These are phyloP conservation scores for Geosmithia putterillii DNA, from an alignment of 2,329 filamentous ascomycete species.

Conservation along the genomic window DNA sequence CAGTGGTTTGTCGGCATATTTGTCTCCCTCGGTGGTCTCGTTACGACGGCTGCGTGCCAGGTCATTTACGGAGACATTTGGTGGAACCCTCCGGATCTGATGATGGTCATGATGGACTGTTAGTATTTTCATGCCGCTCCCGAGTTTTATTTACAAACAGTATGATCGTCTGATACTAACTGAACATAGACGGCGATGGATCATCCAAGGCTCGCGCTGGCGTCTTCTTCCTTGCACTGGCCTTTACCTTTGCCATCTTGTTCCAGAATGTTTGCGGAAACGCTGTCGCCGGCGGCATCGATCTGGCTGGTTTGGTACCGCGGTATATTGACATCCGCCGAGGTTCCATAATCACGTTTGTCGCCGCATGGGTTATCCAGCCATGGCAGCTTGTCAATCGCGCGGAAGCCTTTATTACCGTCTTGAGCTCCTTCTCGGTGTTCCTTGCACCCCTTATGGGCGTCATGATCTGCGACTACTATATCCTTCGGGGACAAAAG, in stretches of 20 bases:
- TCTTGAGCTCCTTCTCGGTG: constrained; percentile 14
- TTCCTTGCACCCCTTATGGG: constrained; percentile 15
- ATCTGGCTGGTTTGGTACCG: constrained; percentile 14
- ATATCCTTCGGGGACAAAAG: constrained; percentile 16
- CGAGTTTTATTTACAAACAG: background rate
- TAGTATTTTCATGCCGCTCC: constrained; percentile 1
- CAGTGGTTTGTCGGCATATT: constrained; percentile 15
- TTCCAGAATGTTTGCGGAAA: constrained; percentile 16
- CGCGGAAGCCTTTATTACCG: constrained; percentile 12
- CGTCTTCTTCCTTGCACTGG: constrained; percentile 13
- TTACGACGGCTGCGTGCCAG: constrained; percentile 14
- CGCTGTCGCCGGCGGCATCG: constrained; percentile 14
- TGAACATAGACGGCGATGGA: constrained; percentile 5
- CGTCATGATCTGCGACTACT: constrained; percentile 17
- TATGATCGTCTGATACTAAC: no score
- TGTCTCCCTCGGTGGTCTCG: constrained; percentile 11
- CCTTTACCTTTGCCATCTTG: constrained; percentile 14
- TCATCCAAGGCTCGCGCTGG: constrained; percentile 10
- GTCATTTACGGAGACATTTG: constrained; percentile 12
- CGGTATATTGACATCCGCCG: constrained; percentile 14
- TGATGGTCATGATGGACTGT: constrained; percentile 14
- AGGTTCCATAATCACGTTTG: constrained; percentile 11
- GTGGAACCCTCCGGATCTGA: constrained; percentile 13
- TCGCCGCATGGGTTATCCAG: constrained; percentile 12
- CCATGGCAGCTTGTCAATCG: constrained; percentile 17